Evolutionary conservation across 768 basidiomycete species (phyloP).

Genomic region (Porphyrellus cyaneotinctus): DNA sequence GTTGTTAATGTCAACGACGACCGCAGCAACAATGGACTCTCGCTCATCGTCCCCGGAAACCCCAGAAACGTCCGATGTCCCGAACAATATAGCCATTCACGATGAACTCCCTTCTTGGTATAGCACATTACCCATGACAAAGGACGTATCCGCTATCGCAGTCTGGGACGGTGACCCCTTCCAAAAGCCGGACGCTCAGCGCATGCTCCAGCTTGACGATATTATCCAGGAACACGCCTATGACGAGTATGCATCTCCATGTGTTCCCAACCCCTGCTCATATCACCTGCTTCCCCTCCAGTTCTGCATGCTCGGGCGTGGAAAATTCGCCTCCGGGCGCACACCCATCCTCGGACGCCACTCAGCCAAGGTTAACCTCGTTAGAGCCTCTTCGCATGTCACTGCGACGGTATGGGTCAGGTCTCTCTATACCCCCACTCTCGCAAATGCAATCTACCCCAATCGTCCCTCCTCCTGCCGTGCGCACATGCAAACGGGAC

Average conservation of each 20-base stretch:
- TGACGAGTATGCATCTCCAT: constrained; percentile 55
- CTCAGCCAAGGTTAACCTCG: constrained; percentile 32
- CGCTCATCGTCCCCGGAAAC: constrained; percentile 72
- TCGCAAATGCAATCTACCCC: constrained; percentile 49
- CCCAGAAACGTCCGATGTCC: constrained; percentile 58
- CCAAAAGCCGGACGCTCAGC: constrained; percentile 47
- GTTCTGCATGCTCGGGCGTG: constrained; percentile 18
- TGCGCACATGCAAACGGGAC: constrained; percentile 54
- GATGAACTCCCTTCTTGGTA: constrained; percentile 57
- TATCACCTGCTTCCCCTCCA: constrained; percentile 5
- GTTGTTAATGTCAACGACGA: constrained; percentile 54
- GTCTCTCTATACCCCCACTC: constrained; percentile 32
- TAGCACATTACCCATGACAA: constrained; percentile 41
- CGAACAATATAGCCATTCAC: constrained; percentile 48
- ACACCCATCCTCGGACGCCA: constrained; percentile 28
- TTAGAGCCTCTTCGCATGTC: constrained; percentile 32
- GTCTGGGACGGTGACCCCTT: constrained; percentile 44
- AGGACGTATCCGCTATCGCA: constrained; percentile 36
- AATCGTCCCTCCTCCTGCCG: constrained; percentile 63
- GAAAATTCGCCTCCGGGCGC: constrained; percentile 16
- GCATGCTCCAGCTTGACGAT: constrained; percentile 67
- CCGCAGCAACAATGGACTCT: constrained; percentile 48
- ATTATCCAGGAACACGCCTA: constrained; percentile 71
- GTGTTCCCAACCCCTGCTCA: constrained; percentile 6
- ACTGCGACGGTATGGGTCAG: constrained; percentile 27